Base-by-base conservation (phyloP, 1,284 basidiomycete species). In the Ceratobasidium papillatum region DNA sequence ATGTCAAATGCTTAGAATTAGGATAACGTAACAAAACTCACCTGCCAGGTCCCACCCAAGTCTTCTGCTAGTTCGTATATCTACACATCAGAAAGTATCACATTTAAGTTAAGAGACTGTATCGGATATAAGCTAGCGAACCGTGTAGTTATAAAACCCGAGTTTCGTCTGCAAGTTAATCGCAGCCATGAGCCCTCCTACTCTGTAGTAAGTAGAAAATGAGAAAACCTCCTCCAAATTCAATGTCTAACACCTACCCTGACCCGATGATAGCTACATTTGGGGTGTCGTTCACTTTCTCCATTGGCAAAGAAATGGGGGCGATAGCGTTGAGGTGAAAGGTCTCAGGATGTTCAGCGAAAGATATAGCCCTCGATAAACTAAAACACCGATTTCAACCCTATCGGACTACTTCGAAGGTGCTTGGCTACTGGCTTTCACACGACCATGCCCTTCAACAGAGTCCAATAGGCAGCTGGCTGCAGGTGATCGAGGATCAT, bases 21-120 rank as follows among this genome's bases (percentile, higher is more conserved):
- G 17, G 7, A 76, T 54, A 19, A 9, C 68, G 8, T 14, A 49
- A 58, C n/a, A 59, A 19, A 45, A 81, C 83, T 68, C 76, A 87
- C 87, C 79, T 84, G 84, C 87, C 87, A 88, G 61, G 86, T 87
- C 62, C 87, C 87, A 51, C 87, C 86, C 38, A 87, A 80, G 43
- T 81, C 79, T 34, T 80, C 79, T 30, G 83, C 84, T 75, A 82
- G 84, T 77, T 88, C 87, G 75, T 84, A 87, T 52, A 88, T 87
- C 87, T 88, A 77, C 36, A 25, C 14, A n/a, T 17, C 34, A 11
- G 36, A 27, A 17, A 25, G 22, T 11, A 38, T 22, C 11, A 12
- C 12, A 22, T 2, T 22, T 45, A 14, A 12, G 19, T 1, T 25
- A 27, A 19, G 22, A 19, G n/a, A 12, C 14, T 68, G n/a, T 3